Conservation (phyloP, 1,284 basidiomycete species). For the Ceratobasidium sp. region DNA sequence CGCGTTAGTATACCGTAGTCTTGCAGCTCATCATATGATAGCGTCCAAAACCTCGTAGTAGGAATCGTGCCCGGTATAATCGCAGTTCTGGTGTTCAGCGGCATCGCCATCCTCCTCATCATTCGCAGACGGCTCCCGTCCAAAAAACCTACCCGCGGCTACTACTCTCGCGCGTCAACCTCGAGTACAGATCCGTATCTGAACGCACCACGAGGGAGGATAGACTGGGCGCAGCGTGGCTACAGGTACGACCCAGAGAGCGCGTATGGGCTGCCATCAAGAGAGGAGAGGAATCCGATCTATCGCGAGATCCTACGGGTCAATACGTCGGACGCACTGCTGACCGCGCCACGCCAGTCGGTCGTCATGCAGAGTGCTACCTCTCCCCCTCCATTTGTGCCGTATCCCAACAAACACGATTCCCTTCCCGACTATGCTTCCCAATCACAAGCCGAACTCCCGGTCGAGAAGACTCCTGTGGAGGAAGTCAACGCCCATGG, state of each 20-base stretch:
- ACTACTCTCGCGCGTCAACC: conserved; percentile 1
- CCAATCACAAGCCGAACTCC: conserved; percentile 19
- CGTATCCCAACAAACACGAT: background rate
- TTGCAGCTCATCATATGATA: background rate
- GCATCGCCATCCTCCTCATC: background rate
- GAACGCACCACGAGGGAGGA: conserved; percentile 8
- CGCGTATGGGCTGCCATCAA: background rate
- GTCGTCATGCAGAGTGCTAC: conserved; percentile 30
- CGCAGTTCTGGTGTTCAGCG: background rate
- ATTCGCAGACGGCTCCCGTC: conserved; percentile 2
- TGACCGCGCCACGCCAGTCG: background rate
- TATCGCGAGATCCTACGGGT: background rate
- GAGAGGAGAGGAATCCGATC: conserved; percentile 12
- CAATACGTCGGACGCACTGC: background rate
- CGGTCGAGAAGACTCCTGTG: conserved; percentile 7
- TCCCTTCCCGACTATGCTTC: background rate
- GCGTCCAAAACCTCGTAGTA: background rate
- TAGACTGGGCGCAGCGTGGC: conserved; percentile 7
- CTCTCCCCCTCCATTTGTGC: conserved; percentile 15
- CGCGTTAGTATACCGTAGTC: too few species aligned
- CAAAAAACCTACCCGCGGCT: background rate
- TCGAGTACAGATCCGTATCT: background rate
- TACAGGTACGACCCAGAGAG: conserved; percentile 16
- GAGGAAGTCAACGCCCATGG: conserved; percentile 1
- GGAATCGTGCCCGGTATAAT: background rate